These are phyloP conservation scores for Melanomma pulvis-pyrius DNA, from an alignment of 495 filamentous ascomycete genomes.

Conservation along the genomic window DNA sequence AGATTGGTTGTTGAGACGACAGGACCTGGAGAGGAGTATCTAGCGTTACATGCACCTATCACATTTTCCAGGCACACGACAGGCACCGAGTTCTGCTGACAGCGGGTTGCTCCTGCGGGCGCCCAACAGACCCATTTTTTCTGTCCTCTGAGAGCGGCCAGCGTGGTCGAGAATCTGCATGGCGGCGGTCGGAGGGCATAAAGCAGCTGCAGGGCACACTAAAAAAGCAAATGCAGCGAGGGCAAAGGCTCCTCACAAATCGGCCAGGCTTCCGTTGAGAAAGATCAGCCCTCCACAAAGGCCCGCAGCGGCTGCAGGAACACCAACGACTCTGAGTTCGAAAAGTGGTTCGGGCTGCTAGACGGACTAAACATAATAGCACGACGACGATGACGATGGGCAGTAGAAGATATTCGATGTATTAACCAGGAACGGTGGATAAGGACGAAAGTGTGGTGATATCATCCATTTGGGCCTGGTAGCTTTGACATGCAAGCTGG, in stretches of 20 bases:
- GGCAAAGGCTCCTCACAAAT: not conserved
- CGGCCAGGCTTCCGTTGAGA: not conserved
- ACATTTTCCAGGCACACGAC: not conserved
- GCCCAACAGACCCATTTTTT: not conserved
- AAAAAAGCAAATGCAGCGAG: not conserved
- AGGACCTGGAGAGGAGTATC: not conserved
- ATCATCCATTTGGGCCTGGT: too few relatives aligned
- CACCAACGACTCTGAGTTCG: not conserved
- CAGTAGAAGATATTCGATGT: too few relatives aligned
- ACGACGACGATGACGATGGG: too few relatives aligned
- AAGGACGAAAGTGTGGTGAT: too few relatives aligned
- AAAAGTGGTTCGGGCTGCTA: too few relatives aligned
- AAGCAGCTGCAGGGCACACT: not conserved
- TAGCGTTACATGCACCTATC: too few relatives aligned
- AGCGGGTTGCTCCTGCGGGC: not conserved
- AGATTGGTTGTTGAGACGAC: not conserved
- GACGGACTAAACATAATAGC: too few relatives aligned
- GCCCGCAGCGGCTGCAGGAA: conserved; percentile 11
- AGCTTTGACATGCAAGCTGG: conserved; percentile 1
- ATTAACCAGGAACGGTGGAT: too few relatives aligned
- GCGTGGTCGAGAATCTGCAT: not conserved
- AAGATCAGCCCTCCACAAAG: conserved; percentile 15
- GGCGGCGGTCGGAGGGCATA: not conserved
- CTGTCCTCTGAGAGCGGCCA: not conserved
- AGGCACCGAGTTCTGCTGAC: conserved; percentile 6